Evolutionary conservation across 1,139 yeast species (phyloP).

Genomic region (Yamadazyma jaroonii): DNA sequence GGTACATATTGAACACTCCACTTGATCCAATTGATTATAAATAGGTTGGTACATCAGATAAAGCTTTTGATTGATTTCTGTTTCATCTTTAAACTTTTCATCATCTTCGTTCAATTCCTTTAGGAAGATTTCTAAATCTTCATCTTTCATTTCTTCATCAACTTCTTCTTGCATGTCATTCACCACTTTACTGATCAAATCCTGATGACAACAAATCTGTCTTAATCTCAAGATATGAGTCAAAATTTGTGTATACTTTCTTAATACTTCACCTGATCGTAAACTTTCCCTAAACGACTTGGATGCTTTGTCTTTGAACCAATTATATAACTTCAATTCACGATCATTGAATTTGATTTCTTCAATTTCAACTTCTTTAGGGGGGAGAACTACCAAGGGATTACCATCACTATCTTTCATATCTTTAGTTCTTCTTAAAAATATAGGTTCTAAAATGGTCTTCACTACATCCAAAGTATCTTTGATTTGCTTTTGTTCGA

Average conservation of each 20-base stretch:
- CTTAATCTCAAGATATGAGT: slow-evolving; percentile 81
- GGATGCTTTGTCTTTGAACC: slow-evolving; percentile 69
- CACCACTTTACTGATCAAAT: slow-evolving; percentile 47
- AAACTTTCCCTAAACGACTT: slow-evolving; percentile 62
- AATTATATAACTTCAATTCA: slow-evolving; percentile 66
- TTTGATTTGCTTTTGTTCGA: slow-evolving; percentile 66
- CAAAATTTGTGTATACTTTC: slow-evolving; percentile 73
- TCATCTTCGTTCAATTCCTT: slow-evolving; percentile 16
- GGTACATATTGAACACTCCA: slow-evolving; percentile 87
- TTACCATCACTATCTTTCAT: slow-evolving; percentile 77
- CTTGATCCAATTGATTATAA: slow-evolving; percentile 21
- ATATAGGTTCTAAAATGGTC: slow-evolving; percentile 78
- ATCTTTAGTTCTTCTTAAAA: slow-evolving; percentile 80
- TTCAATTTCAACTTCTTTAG: slow-evolving; percentile 69
- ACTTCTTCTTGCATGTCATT: slow-evolving; percentile 41
- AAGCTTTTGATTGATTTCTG: slow-evolving; percentile 27
- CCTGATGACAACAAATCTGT: slow-evolving; percentile 86
- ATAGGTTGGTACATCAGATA: slow-evolving; percentile 19
- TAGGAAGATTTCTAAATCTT: slow-evolving; percentile 16
- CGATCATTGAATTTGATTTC: slow-evolving; percentile 61
- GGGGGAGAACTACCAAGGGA: slow-evolving; percentile 74
- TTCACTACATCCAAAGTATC: slow-evolving; percentile 82
- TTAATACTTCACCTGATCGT: slow-evolving; percentile 66
- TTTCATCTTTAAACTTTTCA: slow-evolving; percentile 36
- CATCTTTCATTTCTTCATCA: slow-evolving; percentile 16